Conservation (phyloP, 2,329 filamentous ascomycete genomes). For the Lizonia empirigonia region DNA sequence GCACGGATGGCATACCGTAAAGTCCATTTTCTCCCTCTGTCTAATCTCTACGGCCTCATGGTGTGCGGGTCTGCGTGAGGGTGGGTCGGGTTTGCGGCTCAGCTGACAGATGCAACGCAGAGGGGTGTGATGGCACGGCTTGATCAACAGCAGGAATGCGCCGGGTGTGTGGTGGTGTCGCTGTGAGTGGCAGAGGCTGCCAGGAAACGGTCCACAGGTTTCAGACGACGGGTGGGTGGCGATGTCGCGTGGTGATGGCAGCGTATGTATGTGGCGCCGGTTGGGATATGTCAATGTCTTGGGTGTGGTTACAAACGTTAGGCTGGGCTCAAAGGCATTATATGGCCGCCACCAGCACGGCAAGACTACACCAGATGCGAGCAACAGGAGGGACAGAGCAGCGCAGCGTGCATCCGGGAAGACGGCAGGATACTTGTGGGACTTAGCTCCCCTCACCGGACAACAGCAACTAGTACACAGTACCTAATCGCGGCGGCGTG, state of each 20-base stretch:
- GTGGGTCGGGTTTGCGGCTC: constrained; percentile 39
- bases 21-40: constrained; percentile 46
- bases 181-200: constrained; percentile 19
- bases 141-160: background rate
- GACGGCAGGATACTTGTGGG: too few species aligned
- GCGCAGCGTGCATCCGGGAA: constrained; percentile 17
- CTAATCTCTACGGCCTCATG: constrained; percentile 41
- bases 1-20: constrained; percentile 41
- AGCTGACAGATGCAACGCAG: constrained; percentile 40
- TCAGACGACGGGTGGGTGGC: constrained; percentile 26
- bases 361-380: constrained; percentile 15
- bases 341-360: constrained; percentile 21
- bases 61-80: constrained; percentile 27
- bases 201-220: constrained; percentile 28
- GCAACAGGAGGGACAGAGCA: constrained; percentile 10
- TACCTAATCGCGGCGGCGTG: constrained; percentile 15
- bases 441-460: constrained; percentile 31
- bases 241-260: constrained; percentile 28
- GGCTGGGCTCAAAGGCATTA: constrained; percentile 26
- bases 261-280: constrained; percentile 14
- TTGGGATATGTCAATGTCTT: constrained; percentile 6
- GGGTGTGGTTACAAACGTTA: constrained; percentile 24
- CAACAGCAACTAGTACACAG: constrained; percentile 27
- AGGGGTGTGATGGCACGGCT: constrained; percentile 18
- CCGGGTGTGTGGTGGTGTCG: constrained; percentile 5